Base-by-base conservation (phyloP, 805 yeast species). In the Candida vartiovaarae region DNA sequence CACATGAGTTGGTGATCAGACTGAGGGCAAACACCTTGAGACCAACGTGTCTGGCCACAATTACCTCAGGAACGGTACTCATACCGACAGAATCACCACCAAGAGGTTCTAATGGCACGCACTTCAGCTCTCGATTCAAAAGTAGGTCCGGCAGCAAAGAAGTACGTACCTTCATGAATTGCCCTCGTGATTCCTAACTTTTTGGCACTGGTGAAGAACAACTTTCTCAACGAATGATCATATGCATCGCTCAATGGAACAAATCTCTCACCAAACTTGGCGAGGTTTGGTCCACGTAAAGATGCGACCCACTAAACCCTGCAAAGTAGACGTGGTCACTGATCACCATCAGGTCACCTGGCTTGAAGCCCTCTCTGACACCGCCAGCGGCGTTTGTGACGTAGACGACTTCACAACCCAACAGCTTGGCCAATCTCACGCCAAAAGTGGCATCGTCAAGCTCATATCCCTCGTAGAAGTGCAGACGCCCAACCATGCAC, bases 361-460 rank as follows among this genome's bases (percentile, higher is more conserved):
- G 85, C 42, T 72, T 71, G 62, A 64, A 90, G 4, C 55, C 58
- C 2, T 76, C 64, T 55, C 88, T 84, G 38, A 84, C 63, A 1
- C 96, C 97, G 38, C 98, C 99, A 2, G 96, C 95, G 1, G 99
- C 99, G 64, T 91, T 91, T n/a, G 98, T 91, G 8, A 83, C 95
- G 25, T 91, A 68, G 36, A 91, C 68, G 3, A 72, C 69, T 37
- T 70, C 63, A 28, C 82, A 78, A 0, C 83, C 87, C 54, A 90
- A 64, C 34, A 67, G 60, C 40, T 78, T 71, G 42, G 95, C 78
- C 25, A 84, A 81, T 45, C 99, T 74, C 15, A 91, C 71, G 0
- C 97, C 96, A 61, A 88, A 84, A 0, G 88, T 87, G 1, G 95
- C 82, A 42, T 84, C 85, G 46, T 75, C 77, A 51, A 89, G 77